Evolutionary conservation across 805 yeast genomes (phyloP).

Genomic region (Barnettozyma californica): DNA sequence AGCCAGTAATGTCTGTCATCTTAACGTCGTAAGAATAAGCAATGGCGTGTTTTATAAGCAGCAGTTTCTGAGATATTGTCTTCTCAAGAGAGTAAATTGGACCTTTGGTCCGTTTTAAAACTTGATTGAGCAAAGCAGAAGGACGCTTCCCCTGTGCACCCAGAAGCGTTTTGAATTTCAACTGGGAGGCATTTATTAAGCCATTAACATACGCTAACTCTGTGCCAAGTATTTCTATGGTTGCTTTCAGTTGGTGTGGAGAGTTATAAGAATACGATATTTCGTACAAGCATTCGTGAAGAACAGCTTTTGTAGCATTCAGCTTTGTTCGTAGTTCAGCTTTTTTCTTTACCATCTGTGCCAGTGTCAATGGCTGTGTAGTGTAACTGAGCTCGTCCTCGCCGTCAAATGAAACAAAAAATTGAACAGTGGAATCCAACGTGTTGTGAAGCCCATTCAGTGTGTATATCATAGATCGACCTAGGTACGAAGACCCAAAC

Average conservation of each 20-base stretch:
- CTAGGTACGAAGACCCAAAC: slow-evolving; percentile 45
- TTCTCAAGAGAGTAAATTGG: slow-evolving; percentile 32
- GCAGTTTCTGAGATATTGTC: slow-evolving; percentile 30
- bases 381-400: slow-evolving; percentile 13
- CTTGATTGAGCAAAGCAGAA: slow-evolving; percentile 26
- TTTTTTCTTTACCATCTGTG: slow-evolving; percentile 31
- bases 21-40: slow-evolving; percentile 38
- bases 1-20: background rate
- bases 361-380: slow-evolving; percentile 25
- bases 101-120: slow-evolving; percentile 27
- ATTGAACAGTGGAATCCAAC: slow-evolving; percentile 34
- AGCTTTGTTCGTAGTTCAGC: slow-evolving; percentile 29
- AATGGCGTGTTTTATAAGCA: slow-evolving; percentile 28
- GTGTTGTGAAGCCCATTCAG: slow-evolving; percentile 36
- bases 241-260: slow-evolving; percentile 35
- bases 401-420: slow-evolving; percentile 29
- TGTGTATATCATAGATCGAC: slow-evolving; percentile 36
- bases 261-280: slow-evolving; percentile 42
- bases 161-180: slow-evolving; percentile 33
- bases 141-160: slow-evolving; percentile 24
- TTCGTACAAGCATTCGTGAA: slow-evolving; percentile 45
- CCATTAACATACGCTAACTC: slow-evolving; percentile 35
- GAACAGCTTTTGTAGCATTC: slow-evolving; percentile 31
- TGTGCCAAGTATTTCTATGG: slow-evolving; percentile 29
- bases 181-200: slow-evolving; percentile 42